Percentiles rank a stretch among this genome's conserved stretches.
Evolutionary conservation across 2,329 filamentous ascomycete genomes (phyloP).

Genomic region (Cladosporium colombiae): DNA sequence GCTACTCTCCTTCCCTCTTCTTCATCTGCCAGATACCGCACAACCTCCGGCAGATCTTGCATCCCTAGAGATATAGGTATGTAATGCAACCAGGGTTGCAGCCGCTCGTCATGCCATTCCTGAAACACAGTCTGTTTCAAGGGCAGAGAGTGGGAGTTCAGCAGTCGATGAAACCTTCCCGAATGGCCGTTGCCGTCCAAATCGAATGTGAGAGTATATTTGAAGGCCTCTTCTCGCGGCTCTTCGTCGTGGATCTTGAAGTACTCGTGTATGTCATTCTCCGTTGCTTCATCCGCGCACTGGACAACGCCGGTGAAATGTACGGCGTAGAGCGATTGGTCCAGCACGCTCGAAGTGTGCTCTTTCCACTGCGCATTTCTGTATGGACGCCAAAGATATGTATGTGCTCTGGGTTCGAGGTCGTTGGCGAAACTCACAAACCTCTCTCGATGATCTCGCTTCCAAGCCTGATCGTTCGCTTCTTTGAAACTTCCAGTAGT

Average conservation of each 20-base stretch:
- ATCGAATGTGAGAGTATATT: conserved; percentile 22
- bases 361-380: background rate
- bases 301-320: background rate
- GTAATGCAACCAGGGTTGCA: background rate
- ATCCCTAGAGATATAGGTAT: background rate
- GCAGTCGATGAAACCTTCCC: conserved; percentile 54
- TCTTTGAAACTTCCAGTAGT: background rate
- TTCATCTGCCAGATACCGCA: background rate
- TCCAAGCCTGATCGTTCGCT: background rate
- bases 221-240: conserved; percentile 13
- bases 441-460: background rate
- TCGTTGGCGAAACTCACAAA: background rate
- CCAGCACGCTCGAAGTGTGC: background rate
- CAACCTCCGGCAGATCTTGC: background rate
- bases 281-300: background rate
- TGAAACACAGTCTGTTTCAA: conserved; percentile 44
- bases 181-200: conserved; percentile 40
- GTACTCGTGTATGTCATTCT: background rate
- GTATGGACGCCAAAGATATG: background rate
- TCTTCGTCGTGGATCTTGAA: conserved; percentile 9
- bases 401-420: background rate
- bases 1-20: background rate
- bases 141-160: conserved; percentile 50
- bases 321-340: background rate
- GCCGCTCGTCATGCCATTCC: background rate